Base-by-base conservation (phyloP, 2,329 filamentous ascomycete genomes). In the Pyrenochaeta sp. region DNA sequence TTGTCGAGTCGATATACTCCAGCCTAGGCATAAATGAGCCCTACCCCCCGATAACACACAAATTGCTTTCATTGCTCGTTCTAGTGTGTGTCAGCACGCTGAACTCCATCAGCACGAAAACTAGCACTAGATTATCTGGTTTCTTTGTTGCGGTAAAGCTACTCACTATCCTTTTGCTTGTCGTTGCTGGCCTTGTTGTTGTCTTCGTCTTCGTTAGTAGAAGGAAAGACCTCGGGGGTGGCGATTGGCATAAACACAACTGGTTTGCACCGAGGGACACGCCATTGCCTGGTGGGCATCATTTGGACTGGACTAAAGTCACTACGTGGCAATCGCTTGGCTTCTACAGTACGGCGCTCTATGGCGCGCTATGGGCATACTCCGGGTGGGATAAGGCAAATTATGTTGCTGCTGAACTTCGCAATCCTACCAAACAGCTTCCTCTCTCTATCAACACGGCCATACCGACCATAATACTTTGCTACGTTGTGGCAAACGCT, bases 361-460 rank as follows among this genome's bases (percentile, higher is more conserved):
- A 64, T 69, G 80, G 67, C 15, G 66, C 69, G 2, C 55, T 75
- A 2, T 73, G 67, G 69, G 74, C 73, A 8, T 77, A 77, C 50
- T 76, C 73, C 2, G 75, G 75, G 2, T 77, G 75, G 75, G 75
- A 77, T 32, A 77, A 77, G 66, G 76, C 75, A 27, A 78, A 77
- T 48, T 78, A 78, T 50, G 73, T 78, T 5, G 75, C 76, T 32
- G 74, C 73, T 28, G 75, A 78, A 47, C 61, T 78, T 10, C 63
- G 64, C 0, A 65, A 75, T 37, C 74, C 75, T 2, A 67, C 59
- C 27, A 71, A 70, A n/a, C 75, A 78, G 67, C 80, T 90, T 0
- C 87, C 87, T 0, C 79, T 87, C 0, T 85, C 86, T 1, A 86
- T 90, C 67, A 88, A 89, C 70, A 85, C 83, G 0, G 86, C 87